Percentiles rank a stretch among this genome's conserved stretches.
These are phyloP conservation scores for Eucalyptus regnans DNA, from an alignment of 345 rosid genomes.

Conservation along the genomic window DNA sequence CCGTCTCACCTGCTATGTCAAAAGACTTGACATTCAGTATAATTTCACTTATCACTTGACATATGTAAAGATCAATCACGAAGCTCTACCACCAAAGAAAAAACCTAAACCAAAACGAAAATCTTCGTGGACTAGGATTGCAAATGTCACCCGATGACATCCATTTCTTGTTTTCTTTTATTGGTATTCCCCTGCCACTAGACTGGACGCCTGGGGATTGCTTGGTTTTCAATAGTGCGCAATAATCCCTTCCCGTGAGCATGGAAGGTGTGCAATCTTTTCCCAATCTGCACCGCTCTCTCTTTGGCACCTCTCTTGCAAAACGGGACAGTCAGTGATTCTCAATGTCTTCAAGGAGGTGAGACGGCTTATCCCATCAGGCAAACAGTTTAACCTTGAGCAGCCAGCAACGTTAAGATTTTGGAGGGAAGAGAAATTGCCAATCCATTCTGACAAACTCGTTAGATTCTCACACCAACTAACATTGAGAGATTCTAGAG, in stretches of 20 bases:
- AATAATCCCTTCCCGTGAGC: rapidly evolving
- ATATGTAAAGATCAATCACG: not conserved
- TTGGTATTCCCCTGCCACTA: not conserved
- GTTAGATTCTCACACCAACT: rapidly evolving
- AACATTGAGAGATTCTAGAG: not conserved
- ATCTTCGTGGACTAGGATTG: not conserved
- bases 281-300: not conserved
- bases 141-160: not conserved
- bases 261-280: not conserved
- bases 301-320: not conserved
- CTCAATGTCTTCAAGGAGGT: not conserved
- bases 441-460: not conserved
- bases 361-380: not conserved
- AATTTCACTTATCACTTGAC: not conserved
- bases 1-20: not conserved
- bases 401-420: rapidly evolving
- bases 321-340: rapidly evolving
- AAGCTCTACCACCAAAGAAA: not conserved
- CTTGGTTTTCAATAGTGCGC: rapidly evolving
- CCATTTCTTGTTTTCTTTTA: not conserved
- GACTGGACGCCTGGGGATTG: not conserved
- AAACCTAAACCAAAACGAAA: not conserved
- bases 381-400: rapidly evolving
- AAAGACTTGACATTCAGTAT: not conserved
- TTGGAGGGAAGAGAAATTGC: not conserved